phyloP scores from a whole-genome alignment of 2,329 filamentous ascomycete species.

The Pseudocercospora macadamiae region DNA sequence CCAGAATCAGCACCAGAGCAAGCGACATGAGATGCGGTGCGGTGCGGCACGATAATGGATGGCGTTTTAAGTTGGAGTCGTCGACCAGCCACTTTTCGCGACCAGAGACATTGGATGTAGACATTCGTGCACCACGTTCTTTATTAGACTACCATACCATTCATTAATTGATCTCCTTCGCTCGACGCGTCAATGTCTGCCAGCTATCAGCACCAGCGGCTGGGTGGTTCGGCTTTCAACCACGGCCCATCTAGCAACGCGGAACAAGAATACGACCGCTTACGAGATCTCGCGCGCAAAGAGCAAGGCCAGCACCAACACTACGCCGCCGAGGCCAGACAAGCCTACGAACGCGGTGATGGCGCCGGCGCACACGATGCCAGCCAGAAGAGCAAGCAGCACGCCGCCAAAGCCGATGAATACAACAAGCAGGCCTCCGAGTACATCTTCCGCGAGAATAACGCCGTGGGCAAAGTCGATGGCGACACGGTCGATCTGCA shows the following conservation, averaged over 20 bases:
- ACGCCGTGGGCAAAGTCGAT: constrained; percentile 72
- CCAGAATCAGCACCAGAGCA: too few species aligned
- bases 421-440: constrained; percentile 88
- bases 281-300: constrained; percentile 78
- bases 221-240: constrained; percentile 67
- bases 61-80: too few species aligned
- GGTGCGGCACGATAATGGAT: too few species aligned
- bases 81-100: too few species aligned
- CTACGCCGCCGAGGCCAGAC: constrained; percentile 67
- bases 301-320: constrained; percentile 77
- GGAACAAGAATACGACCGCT: constrained; percentile 88
- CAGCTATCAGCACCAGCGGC: constrained; percentile 20
- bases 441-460: constrained; percentile 95
- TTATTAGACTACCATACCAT: too few species aligned
- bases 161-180: too few species aligned
- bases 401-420: constrained; percentile 80
- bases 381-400: constrained; percentile 80
- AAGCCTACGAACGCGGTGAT: constrained; percentile 83
- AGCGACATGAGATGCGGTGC: too few species aligned
- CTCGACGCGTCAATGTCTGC: constrained; percentile 14
- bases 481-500: constrained; percentile 91
- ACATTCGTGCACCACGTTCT: too few species aligned
- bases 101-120: too few species aligned
- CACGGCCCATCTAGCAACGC: constrained; percentile 67
- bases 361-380: constrained; percentile 81